These are phyloP conservation scores for Leccinellum luteum DNA, from an alignment of 768 basidiomycete species.

Conservation along the genomic window DNA sequence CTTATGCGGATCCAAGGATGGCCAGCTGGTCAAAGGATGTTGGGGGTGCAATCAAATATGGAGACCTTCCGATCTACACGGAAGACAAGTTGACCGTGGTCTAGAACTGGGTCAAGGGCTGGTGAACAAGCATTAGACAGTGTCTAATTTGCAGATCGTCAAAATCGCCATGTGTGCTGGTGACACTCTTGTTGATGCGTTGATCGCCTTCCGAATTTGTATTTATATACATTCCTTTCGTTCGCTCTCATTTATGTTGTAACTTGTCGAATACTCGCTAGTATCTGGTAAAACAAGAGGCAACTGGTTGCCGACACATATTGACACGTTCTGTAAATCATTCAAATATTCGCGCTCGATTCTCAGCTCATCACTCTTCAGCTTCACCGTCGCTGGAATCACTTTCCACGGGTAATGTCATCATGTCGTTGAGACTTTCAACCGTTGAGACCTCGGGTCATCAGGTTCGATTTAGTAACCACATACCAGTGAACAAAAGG, in stretches of 20 bases:
- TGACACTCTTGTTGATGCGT: constrained; percentile 12
- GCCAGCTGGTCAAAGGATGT: constrained; percentile 26
- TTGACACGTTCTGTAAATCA: constrained; percentile 1
- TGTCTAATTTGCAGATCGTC: constrained; percentile 1
- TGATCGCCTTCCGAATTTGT: constrained; percentile 15
- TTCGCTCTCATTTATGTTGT: background rate
- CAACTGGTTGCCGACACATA: background rate
- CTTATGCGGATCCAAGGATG: constrained; percentile 29
- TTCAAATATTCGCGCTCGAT: background rate
- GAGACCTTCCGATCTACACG: constrained; percentile 42
- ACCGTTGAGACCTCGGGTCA: background rate
- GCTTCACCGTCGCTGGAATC: constrained; percentile 9
- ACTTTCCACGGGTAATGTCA: constrained; percentile 48
- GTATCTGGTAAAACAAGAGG: background rate
- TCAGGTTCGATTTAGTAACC: background rate
- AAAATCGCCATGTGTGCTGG: constrained; percentile 2
- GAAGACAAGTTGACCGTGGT: constrained; percentile 31
- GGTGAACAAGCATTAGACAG: constrained; percentile 1
- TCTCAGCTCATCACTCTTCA: constrained; percentile 6
- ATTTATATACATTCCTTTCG: background rate
- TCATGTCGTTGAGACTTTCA: constrained; percentile 66
- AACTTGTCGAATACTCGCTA: background rate
- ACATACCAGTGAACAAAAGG: constrained; percentile 82
- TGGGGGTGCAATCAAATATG: constrained; percentile 31
- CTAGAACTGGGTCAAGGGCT: background rate